Base-by-base conservation (phyloP, 2,329 filamentous ascomycete species). In the Aureobasidium uvarum region DNA sequence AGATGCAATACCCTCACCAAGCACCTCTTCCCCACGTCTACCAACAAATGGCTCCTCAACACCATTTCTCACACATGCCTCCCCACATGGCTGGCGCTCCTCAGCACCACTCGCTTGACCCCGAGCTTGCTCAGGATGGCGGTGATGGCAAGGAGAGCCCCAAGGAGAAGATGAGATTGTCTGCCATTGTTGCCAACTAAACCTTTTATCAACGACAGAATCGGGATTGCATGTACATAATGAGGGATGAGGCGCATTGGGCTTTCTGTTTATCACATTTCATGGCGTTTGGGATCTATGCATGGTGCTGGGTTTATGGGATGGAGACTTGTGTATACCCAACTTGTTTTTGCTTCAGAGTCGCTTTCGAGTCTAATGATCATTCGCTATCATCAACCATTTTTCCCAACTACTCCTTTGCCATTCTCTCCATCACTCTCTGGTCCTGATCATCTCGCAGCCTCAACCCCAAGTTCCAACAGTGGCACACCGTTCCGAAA, bases 81-180 rank as follows among this genome's bases (percentile, higher is more conserved):
- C 67, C 65, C 5, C 51, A 54, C 33, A 65, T 65, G 63, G 66
- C 65, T n/a, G 51, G 45, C 39, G 73, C 58, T 31, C 33, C 63
- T n/a, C 60, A 63, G 25, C 60, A 63, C 23, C 60, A 63, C 48
- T 63, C 69, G 36, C 68, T 72, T 62, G 72, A 74, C 66, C 70
- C 71, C 5, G 70, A 70, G 28, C 69, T 74, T 46, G 62, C 63
- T 28, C 66, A 67, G 51, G 68, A 71, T 67, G 72, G 71, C 20
- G 8, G 68, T 69, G 56, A 69, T 66, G 41, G 70, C 69, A 45
- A 73, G 68, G 75, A 70, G 65, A 76, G 74, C 41, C 75, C 75
- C 28, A 72, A 72, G 69, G 74, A 76, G 65, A 76, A 76, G 70
- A 77, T 77, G 75, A 74, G 74, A 68, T 69, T 77, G 23, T 76